Conservation (phyloP, 2,329 filamentous ascomycete species). For the Monilinia vaccinii-corymbosi region DNA sequence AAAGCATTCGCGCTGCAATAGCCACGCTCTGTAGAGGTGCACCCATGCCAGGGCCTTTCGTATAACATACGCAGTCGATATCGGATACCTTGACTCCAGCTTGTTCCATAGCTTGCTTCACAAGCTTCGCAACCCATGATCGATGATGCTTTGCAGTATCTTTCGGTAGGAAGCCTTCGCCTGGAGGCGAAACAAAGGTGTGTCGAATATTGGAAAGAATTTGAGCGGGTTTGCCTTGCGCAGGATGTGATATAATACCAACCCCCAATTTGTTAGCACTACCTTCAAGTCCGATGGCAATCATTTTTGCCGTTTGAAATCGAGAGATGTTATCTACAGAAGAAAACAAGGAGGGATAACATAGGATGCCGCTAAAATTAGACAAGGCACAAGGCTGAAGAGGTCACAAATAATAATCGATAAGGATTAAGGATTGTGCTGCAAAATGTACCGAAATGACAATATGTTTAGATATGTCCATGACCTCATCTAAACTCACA, state of each 20-base stretch:
- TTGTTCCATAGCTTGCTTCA: conserved; percentile 66
- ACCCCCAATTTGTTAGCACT: conserved; percentile 97
- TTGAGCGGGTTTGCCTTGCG: conserved; percentile 39
- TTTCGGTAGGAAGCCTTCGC: conserved; percentile 90
- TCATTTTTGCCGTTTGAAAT: conserved; percentile 35
- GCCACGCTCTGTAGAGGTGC: conserved; percentile 83
- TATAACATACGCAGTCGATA: conserved; percentile 91
- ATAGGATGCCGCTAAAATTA: conserved; percentile 1
- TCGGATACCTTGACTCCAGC: conserved; percentile 54
- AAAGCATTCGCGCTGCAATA: conserved; percentile 71
- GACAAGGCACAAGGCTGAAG: conserved; percentile 8
- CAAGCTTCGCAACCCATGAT: conserved; percentile 70
- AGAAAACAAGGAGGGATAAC: not conserved
- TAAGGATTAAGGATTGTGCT: conserved; percentile 1
- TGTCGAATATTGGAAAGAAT: conserved; percentile 92
- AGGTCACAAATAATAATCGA: conserved; percentile 2
- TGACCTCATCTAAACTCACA: not conserved
- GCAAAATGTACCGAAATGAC: not conserved
- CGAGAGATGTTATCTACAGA: not conserved
- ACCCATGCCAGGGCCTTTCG: conserved; percentile 92
- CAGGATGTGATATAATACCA: conserved; percentile 75
- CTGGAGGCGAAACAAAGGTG: conserved; percentile 86
- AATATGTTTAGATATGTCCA: not conserved
- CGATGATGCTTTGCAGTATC: conserved; percentile 93
- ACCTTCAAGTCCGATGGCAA: conserved; percentile 73